phyloP scores from a whole-genome alignment of 2,329 filamentous ascomycete species.

The Trichophyton simii region DNA sequence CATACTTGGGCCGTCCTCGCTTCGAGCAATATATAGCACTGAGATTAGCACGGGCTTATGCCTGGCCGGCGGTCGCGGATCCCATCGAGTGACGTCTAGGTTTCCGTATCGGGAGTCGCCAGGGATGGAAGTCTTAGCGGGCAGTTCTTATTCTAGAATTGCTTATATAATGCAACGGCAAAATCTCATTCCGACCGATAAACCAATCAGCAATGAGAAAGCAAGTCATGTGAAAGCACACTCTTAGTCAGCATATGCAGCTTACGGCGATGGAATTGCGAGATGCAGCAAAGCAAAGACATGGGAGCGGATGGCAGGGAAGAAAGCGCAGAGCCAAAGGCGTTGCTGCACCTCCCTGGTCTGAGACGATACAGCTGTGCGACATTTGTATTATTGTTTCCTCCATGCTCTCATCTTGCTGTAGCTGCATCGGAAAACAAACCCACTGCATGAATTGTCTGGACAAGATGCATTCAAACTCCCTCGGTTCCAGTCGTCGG shows the following conservation, averaged over 20 bases:
- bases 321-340: not conserved
- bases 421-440: not conserved
- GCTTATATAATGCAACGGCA: not conserved
- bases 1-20: not conserved
- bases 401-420: not conserved
- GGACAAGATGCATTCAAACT: not conserved
- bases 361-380: not conserved
- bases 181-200: not conserved
- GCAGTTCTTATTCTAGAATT: not conserved
- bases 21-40: not conserved
- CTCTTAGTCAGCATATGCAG: not conserved
- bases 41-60: not conserved
- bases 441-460: not conserved
- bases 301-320: not conserved
- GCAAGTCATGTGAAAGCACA: not conserved
- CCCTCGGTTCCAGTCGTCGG: constrained; percentile 3
- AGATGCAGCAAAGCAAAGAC: not conserved
- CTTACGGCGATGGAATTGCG: not conserved
- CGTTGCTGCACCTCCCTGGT: not conserved
- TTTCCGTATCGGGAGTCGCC: not conserved
- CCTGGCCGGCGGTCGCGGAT: not conserved
- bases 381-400: not conserved
- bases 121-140: not conserved
- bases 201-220: not conserved
- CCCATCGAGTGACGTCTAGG: not conserved